Percentiles rank a stretch among this genome's conserved stretches.
Conservation (phyloP, 345 rosid genomes). For the Punica granatum region DNA sequence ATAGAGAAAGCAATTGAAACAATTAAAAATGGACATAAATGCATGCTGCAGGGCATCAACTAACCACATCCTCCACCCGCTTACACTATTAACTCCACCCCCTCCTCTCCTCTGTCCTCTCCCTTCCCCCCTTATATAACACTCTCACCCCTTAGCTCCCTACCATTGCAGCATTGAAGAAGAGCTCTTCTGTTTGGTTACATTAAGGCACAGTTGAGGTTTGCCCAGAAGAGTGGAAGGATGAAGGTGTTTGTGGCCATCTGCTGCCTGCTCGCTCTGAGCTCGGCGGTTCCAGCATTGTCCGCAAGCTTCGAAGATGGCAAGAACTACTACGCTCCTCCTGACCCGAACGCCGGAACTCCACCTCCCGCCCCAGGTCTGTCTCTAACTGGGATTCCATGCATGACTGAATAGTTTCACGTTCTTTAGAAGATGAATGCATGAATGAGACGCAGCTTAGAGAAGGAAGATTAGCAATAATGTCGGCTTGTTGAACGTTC, state of each 20-base stretch:
- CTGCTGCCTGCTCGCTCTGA: conserved; percentile 22
- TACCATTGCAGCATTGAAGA: neutral
- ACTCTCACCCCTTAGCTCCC: conserved; percentile 4
- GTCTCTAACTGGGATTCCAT: neutral
- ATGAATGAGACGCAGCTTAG: neutral
- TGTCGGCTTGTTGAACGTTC: neutral
- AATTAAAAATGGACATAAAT: conserved; percentile 41
- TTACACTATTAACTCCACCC: conserved; percentile 58
- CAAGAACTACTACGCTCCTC: conserved; percentile 55
- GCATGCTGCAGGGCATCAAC: conserved; percentile 64
- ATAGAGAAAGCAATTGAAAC: neutral
- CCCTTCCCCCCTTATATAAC: conserved; percentile 11
- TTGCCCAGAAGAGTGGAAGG: neutral
- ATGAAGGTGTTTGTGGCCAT: neutral
- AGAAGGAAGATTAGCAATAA: no score
- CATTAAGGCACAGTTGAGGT: neutral
- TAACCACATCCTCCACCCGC: conserved; percentile 61
- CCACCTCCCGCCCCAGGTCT: conserved; percentile 37
- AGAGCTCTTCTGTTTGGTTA: neutral
- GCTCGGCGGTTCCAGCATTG: conserved; percentile 31
- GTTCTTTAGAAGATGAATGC: neutral
- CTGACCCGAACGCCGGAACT: conserved; percentile 46
- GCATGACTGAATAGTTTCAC: neutral
- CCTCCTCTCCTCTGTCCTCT: conserved; percentile 20
- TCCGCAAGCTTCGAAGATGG: conserved; percentile 39